These are phyloP conservation scores for Alternaria hordeiaustralica DNA, from an alignment of 2,329 filamentous ascomycete species.

Conservation along the genomic window DNA sequence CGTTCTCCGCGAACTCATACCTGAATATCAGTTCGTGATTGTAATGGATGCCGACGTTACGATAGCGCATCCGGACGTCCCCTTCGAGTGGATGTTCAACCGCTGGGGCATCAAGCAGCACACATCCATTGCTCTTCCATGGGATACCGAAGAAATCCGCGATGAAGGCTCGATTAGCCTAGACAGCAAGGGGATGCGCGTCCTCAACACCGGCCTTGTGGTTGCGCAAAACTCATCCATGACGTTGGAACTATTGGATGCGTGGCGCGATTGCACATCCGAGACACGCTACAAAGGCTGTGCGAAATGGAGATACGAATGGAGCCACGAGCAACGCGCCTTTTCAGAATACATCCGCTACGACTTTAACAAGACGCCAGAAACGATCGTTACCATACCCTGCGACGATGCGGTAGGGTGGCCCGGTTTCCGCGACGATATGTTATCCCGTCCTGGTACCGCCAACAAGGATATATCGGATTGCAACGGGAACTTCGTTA, in stretches of 20 bases:
- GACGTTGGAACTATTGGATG: constrained; percentile 36
- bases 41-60: constrained; percentile 56
- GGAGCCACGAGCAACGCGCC: constrained; percentile 43
- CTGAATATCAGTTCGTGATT: constrained; percentile 52
- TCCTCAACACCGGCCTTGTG: constrained; percentile 51
- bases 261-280: constrained; percentile 41
- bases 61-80: constrained; percentile 52
- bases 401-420: constrained; percentile 47
- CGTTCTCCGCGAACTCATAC: constrained; percentile 49
- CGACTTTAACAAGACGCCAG: constrained; percentile 33
- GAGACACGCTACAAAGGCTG: constrained; percentile 36
- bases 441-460: constrained; percentile 12
- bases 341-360: constrained; percentile 45
- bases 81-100: constrained; percentile 58
- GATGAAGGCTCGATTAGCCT: constrained; percentile 30
- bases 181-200: constrained; percentile 44
- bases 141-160: constrained; percentile 36
- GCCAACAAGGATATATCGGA: constrained; percentile 12
- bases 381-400: constrained; percentile 37
- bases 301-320: constrained; percentile 33
- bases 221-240: constrained; percentile 42
- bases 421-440: constrained; percentile 30
- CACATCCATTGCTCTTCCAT: constrained; percentile 52
- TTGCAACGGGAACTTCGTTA: constrained; percentile 38
- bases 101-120: constrained; percentile 52